Evolutionary conservation across 2,329 filamentous ascomycete genomes (phyloP).

Genomic region (Neofusicoccum kwambonambiense): DNA sequence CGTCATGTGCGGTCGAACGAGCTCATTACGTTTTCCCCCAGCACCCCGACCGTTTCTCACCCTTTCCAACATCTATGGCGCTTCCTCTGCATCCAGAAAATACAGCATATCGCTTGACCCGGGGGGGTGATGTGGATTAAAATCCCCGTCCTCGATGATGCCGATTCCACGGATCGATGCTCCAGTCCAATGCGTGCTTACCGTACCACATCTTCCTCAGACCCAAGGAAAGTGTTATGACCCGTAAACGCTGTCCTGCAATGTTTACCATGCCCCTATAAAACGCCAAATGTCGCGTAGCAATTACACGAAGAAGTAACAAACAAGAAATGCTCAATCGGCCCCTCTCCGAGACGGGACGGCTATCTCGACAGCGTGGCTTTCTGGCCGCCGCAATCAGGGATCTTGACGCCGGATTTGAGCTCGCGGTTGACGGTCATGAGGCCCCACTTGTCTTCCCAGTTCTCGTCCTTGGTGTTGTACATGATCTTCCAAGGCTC

Average conservation of each 20-base stretch:
- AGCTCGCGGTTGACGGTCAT: conserved; percentile 82
- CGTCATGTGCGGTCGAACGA: not conserved
- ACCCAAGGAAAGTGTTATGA: not conserved
- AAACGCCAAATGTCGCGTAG: not conserved
- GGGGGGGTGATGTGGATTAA: not conserved
- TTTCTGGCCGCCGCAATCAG: conserved; percentile 63
- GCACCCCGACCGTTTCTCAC: not conserved
- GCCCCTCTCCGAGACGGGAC: no score
- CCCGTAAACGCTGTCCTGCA: not conserved
- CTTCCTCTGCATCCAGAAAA: not conserved
- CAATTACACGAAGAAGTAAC: not conserved
- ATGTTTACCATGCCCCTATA: not conserved
- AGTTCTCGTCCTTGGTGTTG: conserved; percentile 60
- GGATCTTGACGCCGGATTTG: conserved; percentile 81
- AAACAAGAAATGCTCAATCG: not conserved
- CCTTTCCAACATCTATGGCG: not conserved
- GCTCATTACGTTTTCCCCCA: not conserved
- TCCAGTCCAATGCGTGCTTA: no score
- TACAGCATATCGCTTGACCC: no score
- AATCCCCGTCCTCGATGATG: not conserved
- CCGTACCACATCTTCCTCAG: not conserved
- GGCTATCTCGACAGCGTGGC: conserved; percentile 19
- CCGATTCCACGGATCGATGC: no score
- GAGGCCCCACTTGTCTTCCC: conserved; percentile 95
- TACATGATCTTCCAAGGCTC: conserved; percentile 89